Base-by-base conservation (phyloP, 139 green algal genomes). In the Picochlorum sp. region DNA sequence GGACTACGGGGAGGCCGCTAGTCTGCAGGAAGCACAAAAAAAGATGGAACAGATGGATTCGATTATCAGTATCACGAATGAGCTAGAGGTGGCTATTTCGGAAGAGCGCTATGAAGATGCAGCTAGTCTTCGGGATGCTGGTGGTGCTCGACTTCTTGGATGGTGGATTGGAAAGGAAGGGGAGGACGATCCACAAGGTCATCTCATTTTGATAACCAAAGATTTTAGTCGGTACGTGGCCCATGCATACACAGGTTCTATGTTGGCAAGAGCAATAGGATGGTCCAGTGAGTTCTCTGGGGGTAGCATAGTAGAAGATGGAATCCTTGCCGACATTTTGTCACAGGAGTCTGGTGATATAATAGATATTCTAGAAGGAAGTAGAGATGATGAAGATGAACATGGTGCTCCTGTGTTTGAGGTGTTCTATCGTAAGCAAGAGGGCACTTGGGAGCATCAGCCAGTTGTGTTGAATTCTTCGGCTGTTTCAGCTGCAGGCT, bases 131-230 rank as follows among this genome's bases (percentile, higher is more conserved):
- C 52, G 84, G 7, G 86, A 95, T 64, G 41, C 68, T 20, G 75
- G 69, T 22, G 49, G 64, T 2, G 60, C 61, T 10, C 57, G 74
- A 3, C 49, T 92, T 45, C 18, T 77, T 26, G 86, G 86, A 25
- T 94, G 86, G 86, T 95, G 86, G 86, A 61, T 64, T 5, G 75
- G 71, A 28, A 58, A 63, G n/a, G 59, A 57, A n/a, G 64, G 74
- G 3, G 8, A 36, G 7, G 70, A 70, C 5, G 85, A 94, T 70
- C 62, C 80, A 8, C 29, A 49, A 13, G 86, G 86, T 12, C 82
- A 93, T 70, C 50, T 94, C 26, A 59, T 94, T 55, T 71, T 76
- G 55, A 59, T 94, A 13, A 59, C 44, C 4, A 56, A 64, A 9
- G 69, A 73, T 45, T 87, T 73, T 41, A 61, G 64, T 22, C 59